Evolutionary conservation across 768 basidiomycete species (phyloP), one percentile per base, ranked within the genome.

Genomic region (Leccinum disarticulatum): DNA sequence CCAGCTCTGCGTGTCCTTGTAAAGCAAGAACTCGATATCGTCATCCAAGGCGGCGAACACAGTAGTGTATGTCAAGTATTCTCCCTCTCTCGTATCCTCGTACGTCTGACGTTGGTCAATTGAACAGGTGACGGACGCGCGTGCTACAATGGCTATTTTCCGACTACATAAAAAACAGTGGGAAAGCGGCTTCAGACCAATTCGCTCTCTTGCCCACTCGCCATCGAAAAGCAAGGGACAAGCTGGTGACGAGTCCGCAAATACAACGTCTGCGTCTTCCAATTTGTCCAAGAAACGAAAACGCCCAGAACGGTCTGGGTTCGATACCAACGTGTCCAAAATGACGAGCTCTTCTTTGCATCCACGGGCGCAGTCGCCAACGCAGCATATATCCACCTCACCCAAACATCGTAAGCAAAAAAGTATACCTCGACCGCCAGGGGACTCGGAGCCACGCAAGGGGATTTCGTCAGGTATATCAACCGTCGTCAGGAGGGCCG

Each of bases 131-230:
- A 91, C 85, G 17, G 95, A 98, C 70, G 94, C 95, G 1, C 83
- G 95, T 54, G 96, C 95, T 0, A 91, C 95, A 0, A 97, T 99
- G 93, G 95, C 93, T 0, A 78, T 98, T 41, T 98, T 90, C 72
- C 82, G 94, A 7, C 69, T 95, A 17, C 82, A 95, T 72, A 87
- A 90, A 65, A 86, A 85, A 54, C 80, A 84, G 51, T 98, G 93
- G 93, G 95, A 98, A 64, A 79, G 79, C 58, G 78, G 80, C 22
- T 62, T 61, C 28, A 66, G 52, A 51, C 48, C 54, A 28, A 27
- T 52, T 25, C 62, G 38, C 25, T 31, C 47, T 50, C 52, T 30
- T 49, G 57, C 30, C 17, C 52, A 47, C 10, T 25, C n/a, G 41
- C 50, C 17, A 52, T 41, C 43, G 38, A 56, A 53, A 55, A 51